Base-by-base conservation (phyloP, 768 basidiomycete genomes). In the Boletus reticuloceps region DNA sequence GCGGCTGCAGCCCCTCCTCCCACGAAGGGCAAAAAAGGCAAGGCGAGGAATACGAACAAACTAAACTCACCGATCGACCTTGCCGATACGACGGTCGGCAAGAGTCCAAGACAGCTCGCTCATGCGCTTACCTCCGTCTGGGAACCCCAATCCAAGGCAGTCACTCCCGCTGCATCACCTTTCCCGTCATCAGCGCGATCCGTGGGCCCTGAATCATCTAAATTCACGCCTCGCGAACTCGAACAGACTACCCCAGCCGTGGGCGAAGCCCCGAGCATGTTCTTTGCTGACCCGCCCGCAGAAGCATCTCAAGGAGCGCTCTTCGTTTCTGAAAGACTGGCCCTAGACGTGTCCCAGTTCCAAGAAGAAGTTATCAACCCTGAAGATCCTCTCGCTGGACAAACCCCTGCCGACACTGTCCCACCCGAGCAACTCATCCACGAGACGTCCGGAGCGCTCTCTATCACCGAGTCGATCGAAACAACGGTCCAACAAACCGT, bases 101-200 rank as follows among this genome's bases (percentile, higher is more conserved):
- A 73, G 45, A 72, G 72, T 36, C 65, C 75, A 13, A 69, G 70
- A 12, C 72, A 68, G 50, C 72, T 82, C 20, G 76, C 64, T 1
- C 72, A 82, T 2, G 62, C 76, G 6, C 75, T 82, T 42, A 74
- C 64, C 20, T 74, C 80, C 0, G 72, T 82, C 6, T 83, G 83
- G 81, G 83, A 82, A 29, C 59, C 71, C 5, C 63, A 67, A 42
- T 64, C 63, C 57, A 66, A 64, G 56, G 56, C 60, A 25, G 50
- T 55, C 58, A 65, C 70, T 40, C 64, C 72, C 48, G 50, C 68
- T 59, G 55, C 64, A 31, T 65, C 73, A n/a, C 61, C 72, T 25
- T 56, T 56, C 48, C 63, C 66, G 27, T 32, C 61, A 20, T 48
- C 63, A 11, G 46, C 53, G 12, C 69, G 50, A 36, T 72, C 71